phyloP scores from a whole-genome alignment of 2,329 filamentous ascomycete genomes.

The Cadophora sp. region DNA sequence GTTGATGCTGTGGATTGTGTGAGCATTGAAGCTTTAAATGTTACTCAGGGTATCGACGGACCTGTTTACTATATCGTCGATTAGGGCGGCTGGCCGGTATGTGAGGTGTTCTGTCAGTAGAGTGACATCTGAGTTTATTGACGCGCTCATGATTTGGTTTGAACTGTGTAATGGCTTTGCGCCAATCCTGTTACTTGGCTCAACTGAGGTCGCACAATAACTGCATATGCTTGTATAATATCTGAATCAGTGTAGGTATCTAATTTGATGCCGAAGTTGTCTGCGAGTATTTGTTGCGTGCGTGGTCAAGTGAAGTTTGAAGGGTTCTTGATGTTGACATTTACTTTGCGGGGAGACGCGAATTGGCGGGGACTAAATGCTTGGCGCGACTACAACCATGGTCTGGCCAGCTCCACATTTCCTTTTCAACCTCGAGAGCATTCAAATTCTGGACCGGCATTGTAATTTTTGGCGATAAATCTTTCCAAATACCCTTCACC shows the following conservation, averaged over 20 bases:
- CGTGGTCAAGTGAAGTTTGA: not conserved
- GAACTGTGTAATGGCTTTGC: conserved; percentile 8
- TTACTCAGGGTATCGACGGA: not conserved
- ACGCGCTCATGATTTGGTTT: conserved; percentile 35
- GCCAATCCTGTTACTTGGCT: not conserved
- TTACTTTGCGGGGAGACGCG: conserved; percentile 26
- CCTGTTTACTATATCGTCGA: conserved; percentile 20
- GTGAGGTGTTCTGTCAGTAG: conserved; percentile 95
- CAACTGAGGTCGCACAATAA: not conserved
- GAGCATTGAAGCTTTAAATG: conserved; percentile 48
- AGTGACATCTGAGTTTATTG: conserved; percentile 52
- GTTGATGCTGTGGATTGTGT: conserved; percentile 97
- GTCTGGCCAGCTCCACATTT: not conserved
- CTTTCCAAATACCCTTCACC: not conserved
- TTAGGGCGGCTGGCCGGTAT: conserved; percentile 75
- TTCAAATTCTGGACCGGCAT: not conserved
- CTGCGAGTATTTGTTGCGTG: not conserved
- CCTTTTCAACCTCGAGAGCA: not conserved
- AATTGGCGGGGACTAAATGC: not conserved
- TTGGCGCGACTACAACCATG: conserved; percentile 8
- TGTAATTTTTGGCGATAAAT: not conserved
- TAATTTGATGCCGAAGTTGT: not conserved
- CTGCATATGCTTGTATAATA: not conserved
- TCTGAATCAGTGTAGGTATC: not conserved
- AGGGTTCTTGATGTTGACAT: conserved; percentile 25